Percentiles rank a stretch among this genome's conserved stretches.
These are phyloP conservation scores for Lentinula boryana DNA, from an alignment of 768 basidiomycete species.

Conservation along the genomic window DNA sequence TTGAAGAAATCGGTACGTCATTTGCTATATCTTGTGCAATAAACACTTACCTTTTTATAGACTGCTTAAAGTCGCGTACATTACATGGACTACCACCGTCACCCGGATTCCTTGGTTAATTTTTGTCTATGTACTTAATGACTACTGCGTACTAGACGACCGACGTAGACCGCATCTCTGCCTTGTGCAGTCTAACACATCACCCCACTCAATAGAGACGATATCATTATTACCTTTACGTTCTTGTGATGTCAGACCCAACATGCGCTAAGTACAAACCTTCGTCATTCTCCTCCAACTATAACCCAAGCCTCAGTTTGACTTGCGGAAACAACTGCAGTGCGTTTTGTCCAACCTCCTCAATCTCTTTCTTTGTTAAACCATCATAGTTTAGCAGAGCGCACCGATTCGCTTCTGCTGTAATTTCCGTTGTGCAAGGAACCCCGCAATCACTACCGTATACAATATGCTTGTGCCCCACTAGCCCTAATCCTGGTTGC, in stretches of 20 bases:
- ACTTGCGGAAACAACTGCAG: background rate
- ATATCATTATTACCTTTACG: background rate
- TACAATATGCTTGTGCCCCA: too few relatives aligned
- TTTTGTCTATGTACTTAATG: background rate
- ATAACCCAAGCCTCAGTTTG: too few relatives aligned
- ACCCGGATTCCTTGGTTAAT: background rate
- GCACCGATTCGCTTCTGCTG: background rate
- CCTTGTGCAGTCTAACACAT: background rate
- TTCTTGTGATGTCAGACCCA: background rate
- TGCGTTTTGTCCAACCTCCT: background rate
- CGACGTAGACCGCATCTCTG: background rate
- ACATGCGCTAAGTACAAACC: too few relatives aligned
- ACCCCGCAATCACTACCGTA: background rate
- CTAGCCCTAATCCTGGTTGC: background rate
- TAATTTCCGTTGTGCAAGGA: background rate
- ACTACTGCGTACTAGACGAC: background rate
- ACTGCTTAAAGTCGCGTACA: background rate
- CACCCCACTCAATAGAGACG: slow-evolving; percentile 6
- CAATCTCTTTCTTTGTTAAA: too few relatives aligned
- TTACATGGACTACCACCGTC: background rate
- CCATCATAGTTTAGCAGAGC: too few relatives aligned
- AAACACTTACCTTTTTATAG: slow-evolving; percentile 14
- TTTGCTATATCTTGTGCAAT: slow-evolving; percentile 18
- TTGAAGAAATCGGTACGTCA: slow-evolving; percentile 63
- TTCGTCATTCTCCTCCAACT: too few relatives aligned